Evolutionary conservation across 495 filamentous ascomycete genomes (phyloP).

Genomic region (Annulohypoxylon maeteangense): DNA sequence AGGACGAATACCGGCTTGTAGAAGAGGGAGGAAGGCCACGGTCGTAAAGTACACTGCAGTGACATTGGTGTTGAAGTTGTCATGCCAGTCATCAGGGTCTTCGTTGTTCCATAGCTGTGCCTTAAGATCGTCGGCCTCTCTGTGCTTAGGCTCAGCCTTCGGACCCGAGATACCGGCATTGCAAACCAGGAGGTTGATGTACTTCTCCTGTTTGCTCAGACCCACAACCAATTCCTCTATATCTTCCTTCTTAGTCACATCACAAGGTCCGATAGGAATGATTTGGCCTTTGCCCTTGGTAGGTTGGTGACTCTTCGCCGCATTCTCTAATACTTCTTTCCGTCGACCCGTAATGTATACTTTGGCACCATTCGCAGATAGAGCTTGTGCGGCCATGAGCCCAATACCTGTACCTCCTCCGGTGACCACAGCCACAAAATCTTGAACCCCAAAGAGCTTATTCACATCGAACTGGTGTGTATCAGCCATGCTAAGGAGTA

Average conservation of each 20-base stretch:
- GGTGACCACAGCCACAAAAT: constrained; percentile 67
- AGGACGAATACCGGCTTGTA: constrained; percentile 56
- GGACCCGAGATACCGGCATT: constrained; percentile 69
- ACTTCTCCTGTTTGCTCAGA: constrained; percentile 52
- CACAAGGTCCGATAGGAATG: constrained; percentile 60
- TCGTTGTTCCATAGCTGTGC: constrained; percentile 54
- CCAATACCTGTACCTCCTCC: constrained; percentile 70
- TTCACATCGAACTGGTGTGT: constrained; percentile 50
- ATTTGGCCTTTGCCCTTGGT: constrained; percentile 44
- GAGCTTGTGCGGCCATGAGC: constrained; percentile 69
- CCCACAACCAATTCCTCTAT: constrained; percentile 66
- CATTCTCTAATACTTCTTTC: constrained; percentile 62
- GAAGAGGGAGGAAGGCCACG: constrained; percentile 70
- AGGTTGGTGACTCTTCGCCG: constrained; percentile 53
- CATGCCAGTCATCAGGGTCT: constrained; percentile 62
- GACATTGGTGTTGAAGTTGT: constrained; percentile 67
- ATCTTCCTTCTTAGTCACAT: constrained; percentile 71
- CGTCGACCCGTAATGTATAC: constrained; percentile 75
- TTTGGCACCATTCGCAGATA: constrained; percentile 69
- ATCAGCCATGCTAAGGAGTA: constrained; percentile 36
- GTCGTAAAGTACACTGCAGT: constrained; percentile 70
- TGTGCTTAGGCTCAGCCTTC: constrained; percentile 47
- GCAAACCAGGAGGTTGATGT: constrained; percentile 72
- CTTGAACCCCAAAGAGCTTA: constrained; percentile 64
- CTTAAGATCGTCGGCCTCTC: constrained; percentile 57